Base-by-base conservation (phyloP, 768 basidiomycete species). In the Lactarius indigo region DNA sequence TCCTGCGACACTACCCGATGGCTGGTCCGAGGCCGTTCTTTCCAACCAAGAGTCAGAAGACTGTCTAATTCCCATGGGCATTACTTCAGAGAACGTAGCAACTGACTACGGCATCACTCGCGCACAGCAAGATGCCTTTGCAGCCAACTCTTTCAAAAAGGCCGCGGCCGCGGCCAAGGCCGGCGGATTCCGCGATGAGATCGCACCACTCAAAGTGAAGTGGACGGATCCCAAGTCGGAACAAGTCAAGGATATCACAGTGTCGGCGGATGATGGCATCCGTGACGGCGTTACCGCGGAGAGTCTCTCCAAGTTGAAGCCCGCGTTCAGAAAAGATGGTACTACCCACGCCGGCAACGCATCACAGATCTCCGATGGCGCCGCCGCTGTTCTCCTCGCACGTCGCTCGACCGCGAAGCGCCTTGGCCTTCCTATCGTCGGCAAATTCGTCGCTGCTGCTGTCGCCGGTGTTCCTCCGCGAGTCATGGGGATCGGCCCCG, bases 21-120 rank as follows among this genome's bases (percentile, higher is more conserved):
- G 77, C 59, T 87, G 82, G 76, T 88, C 90, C 2, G 86, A 90
- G 28, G 81, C 83, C 57, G 80, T 95, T 56, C 82, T 91, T 67
- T 71, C 80, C 39, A 86, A 83, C 77, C 78, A 85, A 71, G 87
- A 90, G 70, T 85, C 93, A 2, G 84, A 84, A 65, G 93, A 95
- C 78, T 94, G 92, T 74, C 81, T 90, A 31, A 80, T 92, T 65
- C 92, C 92, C 54, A 94, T 94, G 92, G 95, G 94, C 41, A 88
- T 95, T 79, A 95, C 95, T 23, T 93, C 91, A n/a, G 94, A 96
- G 80, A 94, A 94, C 75, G 92, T 95, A 70, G 92, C 94, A 15
- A 75, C 81, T 58, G 87, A 93, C 63, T 96, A 84, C 76, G 79
- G 81, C 66, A 85, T 96, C 75, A 80, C 88, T 33, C 89, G 95